A percentile compares a stretch with the other conserved stretches of the same genome.
These are phyloP conservation scores for Vaccinium vitisidaea DNA, from an alignment of 148 eudicot species.

Conservation along the genomic window DNA sequence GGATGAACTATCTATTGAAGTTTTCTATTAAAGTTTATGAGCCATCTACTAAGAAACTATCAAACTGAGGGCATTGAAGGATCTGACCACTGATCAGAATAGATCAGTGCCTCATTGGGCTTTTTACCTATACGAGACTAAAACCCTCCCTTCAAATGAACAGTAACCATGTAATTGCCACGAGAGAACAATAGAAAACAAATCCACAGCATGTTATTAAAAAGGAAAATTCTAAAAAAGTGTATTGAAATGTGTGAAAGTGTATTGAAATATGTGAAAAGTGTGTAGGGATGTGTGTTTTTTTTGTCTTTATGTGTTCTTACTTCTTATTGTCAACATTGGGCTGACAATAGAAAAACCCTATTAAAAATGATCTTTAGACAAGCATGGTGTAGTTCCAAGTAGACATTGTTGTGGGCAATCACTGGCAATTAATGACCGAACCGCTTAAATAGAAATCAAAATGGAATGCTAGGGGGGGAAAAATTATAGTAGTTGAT, in stretches of 20 bases:
- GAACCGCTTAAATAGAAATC: not conserved
- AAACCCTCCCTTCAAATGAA: not conserved
- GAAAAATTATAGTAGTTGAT: not conserved
- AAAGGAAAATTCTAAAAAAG: no score
- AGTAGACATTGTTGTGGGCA: not conserved
- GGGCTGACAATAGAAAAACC: no score
- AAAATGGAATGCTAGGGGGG: not conserved
- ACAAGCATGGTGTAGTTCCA: slow-evolving; percentile 6
- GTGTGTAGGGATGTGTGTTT: no score
- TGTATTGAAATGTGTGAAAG: no score
- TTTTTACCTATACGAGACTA: not conserved
- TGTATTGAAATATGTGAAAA: no score
- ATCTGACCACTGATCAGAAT: not conserved
- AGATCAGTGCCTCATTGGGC: not conserved
- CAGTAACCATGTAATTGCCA: not conserved
- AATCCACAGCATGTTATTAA: not conserved
- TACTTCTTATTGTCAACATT: no score
- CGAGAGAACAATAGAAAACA: not conserved
- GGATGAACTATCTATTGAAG: not conserved
- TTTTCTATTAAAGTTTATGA: not conserved
- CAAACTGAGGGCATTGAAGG: not conserved
- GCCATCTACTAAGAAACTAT: not conserved
- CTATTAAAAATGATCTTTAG: not conserved
- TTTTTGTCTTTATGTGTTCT: no score
- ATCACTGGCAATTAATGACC: not conserved